Conservation (phyloP, 2,329 filamentous ascomycete species). For the Colletotrichum graminicola region DNA sequence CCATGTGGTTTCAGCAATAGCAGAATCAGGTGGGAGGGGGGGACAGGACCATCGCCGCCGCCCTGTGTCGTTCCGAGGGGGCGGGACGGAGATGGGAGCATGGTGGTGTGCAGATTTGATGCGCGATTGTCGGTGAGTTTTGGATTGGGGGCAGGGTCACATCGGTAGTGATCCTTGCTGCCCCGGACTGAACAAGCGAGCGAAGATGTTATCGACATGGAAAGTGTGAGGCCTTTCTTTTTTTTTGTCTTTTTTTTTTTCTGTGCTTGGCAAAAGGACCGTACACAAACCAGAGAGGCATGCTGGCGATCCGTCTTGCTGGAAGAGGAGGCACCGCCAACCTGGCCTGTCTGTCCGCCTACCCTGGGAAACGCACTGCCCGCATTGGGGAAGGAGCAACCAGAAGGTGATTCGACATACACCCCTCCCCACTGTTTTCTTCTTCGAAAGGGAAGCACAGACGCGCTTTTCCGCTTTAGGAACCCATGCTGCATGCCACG, state of each 20-base stretch:
- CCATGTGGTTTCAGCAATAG: slow-evolving; percentile 20
- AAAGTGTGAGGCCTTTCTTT: slow-evolving; percentile 2
- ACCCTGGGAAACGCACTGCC: background rate
- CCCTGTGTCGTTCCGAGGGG: slow-evolving; percentile 9
- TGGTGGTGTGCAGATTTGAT: slow-evolving; percentile 22
- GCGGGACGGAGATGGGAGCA: slow-evolving; percentile 12
- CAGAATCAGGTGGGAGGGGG: slow-evolving; percentile 12
- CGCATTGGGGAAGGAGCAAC: background rate
- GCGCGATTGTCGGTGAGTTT: slow-evolving; percentile 39
- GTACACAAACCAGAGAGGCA: background rate
- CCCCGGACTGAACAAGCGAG: slow-evolving; percentile 2
- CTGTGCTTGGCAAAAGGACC: background rate
- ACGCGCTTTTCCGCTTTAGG: slow-evolving; percentile 22
- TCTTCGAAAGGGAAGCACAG: slow-evolving; percentile 27
- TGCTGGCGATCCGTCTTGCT: slow-evolving; percentile 13
- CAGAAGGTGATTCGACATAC: slow-evolving; percentile 23
- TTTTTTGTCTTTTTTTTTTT: background rate
- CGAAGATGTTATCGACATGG: background rate
- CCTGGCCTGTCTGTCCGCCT: background rate
- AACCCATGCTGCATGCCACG: slow-evolving; percentile 31
- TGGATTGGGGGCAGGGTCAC: slow-evolving; percentile 23
- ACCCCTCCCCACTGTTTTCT: slow-evolving; percentile 4
- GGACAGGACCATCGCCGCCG: background rate
- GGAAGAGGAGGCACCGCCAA: background rate
- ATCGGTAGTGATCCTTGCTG: slow-evolving; percentile 26